Base-by-base conservation (phyloP, 768 basidiomycete species). In the Lepiota brunneoincarnata region DNA sequence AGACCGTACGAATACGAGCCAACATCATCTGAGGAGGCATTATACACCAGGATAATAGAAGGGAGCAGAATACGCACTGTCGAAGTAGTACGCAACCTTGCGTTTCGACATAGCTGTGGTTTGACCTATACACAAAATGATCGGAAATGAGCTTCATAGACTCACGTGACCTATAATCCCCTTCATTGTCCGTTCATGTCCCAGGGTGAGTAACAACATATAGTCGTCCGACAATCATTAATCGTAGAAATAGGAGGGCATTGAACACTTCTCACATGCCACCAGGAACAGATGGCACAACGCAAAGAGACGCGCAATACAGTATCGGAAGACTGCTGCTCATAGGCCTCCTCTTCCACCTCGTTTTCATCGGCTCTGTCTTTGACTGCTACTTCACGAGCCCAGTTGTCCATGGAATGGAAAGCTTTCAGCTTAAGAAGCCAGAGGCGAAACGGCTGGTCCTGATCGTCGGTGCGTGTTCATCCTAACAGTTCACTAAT, bases 381-480 rank as follows among this genome's bases (percentile, higher is more conserved):
- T 94, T 94, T 69, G 89, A 93, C 69, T 92, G 91, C 68, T 94
- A 93, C 67, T 94, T 94, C 66, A 88, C 82, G 21, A 89, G 84
- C 60, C 87, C 90, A 0, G 88, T 91, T 6, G 88, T 90, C 20
- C 77, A 84, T 73, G 89, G 88, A 46, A 91, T 91, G 87, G 65
- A 73, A 59, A 80, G 75, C 42, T 78, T 81, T 61, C 75, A 75
- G 2, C 63, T 75, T 2, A 67, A 67, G 37, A 42, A 52, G 4
- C 74, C 79, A 31, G 76, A 80, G 54, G 81, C 91, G 9, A 86
- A 88, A 60, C 78, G 91, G 3, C 74, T 93, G 26, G 89, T 91
- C 2, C 77, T 93, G 18, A 86, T 93, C 59, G 82, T 93, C 24
- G 91, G 91, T 87, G 63, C 57, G 76, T 64, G 28, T 24, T 26